Evolutionary conservation across 2,329 filamentous ascomycete genomes (phyloP), one percentile per base, ranked within the genome.

Genomic region (Aspergillus sergii): DNA sequence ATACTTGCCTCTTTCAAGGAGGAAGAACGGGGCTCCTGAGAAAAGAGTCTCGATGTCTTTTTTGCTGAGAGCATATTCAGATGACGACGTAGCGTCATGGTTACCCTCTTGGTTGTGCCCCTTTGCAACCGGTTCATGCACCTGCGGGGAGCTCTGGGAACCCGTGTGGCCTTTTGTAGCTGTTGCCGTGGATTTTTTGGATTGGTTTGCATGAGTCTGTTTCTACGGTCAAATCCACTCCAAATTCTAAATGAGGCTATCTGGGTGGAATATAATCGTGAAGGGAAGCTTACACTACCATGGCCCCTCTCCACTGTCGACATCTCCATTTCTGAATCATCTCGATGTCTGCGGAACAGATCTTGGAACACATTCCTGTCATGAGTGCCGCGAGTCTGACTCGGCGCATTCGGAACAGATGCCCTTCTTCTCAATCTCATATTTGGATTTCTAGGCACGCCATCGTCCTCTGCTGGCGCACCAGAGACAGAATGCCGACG

Each of bases 11-110:
- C 75, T 78, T 62, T 81, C 80, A n/a, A 81, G 73, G 30, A 80
- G 69, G 63, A 81, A 82, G 63, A 80, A 79, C 6, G 80, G 80
- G 0, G 79, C 78, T 1, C 80, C 80, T 1, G 78, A 81, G 50
- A 82, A 76, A 10, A 82, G 69, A 23, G 71, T 69, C 60, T 78
- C 77, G 48, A 80, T 66, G n/a, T 81, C 79, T 39, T 75, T 71
- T 48, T 74, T 75, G 0, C 71, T 76, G 28, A 78, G 66, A 30
- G 63, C 57, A 45, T 60, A 61, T 10, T 59, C 54, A 2, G 53
- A 14, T 1, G 61, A 56, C 5, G 62, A 48, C 4, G 16, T 12
- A 16, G 12, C 34, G 12, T 50, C 5, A 10, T 5, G 57, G 34
- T 58, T 58, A n/a, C 28, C 28, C 51, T 10, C 51, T 50, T 56